Conservation (phyloP, 1,139 yeast species). For the Hansenula sp. region DNA sequence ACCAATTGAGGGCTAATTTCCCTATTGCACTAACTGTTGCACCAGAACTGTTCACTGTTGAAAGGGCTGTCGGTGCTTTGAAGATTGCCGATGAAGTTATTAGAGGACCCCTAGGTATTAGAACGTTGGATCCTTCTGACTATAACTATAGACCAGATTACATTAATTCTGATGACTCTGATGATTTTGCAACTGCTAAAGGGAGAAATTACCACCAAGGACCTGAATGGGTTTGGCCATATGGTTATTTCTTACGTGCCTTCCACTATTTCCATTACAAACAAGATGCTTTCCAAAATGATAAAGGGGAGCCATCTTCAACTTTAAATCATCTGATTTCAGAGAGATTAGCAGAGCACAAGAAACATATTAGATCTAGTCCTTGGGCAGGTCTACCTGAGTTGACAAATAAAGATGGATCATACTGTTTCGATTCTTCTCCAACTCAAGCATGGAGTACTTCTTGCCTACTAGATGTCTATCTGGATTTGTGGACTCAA, state of each 20-base stretch:
- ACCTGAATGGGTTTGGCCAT: conserved; percentile 97
- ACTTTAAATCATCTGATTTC: conserved; percentile 44
- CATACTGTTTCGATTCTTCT: conserved; percentile 75
- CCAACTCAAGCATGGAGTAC: conserved; percentile 98
- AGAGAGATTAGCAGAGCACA: conserved; percentile 59
- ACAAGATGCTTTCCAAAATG: conserved; percentile 23
- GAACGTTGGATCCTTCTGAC: conserved; percentile 89
- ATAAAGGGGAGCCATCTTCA: conserved; percentile 33
- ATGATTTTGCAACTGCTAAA: conserved; percentile 88
- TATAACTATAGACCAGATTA: conserved; percentile 90
- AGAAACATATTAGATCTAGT: conserved; percentile 64
- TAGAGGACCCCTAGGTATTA: conserved; percentile 90
- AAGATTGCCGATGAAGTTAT: conserved; percentile 65
- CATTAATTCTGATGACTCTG: conserved; percentile 71
- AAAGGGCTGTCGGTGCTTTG: conserved; percentile 60
- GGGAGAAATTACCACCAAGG: conserved; percentile 98
- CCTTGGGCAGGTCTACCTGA: conserved; percentile 96
- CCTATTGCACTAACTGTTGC: conserved; percentile 92
- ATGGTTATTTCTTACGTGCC: conserved; percentile 85
- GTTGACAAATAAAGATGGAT: conserved; percentile 85
- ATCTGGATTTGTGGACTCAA: conserved; percentile 50
- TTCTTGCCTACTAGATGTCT: conserved; percentile 78
- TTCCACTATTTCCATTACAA: conserved; percentile 50
- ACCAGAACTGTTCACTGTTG: conserved; percentile 76
- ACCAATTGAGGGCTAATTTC: conserved; percentile 89